Conservation (phyloP, 306 rosid species). For the Acmispon strigosus region DNA sequence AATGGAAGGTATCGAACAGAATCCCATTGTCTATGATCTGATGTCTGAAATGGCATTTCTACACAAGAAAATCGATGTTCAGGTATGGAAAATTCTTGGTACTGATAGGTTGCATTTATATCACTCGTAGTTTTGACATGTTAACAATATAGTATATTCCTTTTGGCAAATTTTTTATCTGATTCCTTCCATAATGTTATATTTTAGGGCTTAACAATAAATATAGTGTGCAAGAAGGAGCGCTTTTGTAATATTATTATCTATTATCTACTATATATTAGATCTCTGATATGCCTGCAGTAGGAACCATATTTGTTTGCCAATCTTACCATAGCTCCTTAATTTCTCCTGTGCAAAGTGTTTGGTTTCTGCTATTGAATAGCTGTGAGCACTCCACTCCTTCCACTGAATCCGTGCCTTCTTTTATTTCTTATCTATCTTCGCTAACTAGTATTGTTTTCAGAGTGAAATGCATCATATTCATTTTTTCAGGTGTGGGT, state of each 20-base stretch:
- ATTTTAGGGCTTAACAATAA: background rate
- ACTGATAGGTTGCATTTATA: slow-evolving; percentile 4
- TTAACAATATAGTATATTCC: background rate
- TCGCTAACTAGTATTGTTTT: background rate
- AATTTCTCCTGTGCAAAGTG: background rate
- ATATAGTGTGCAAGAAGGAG: background rate
- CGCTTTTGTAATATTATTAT: background rate
- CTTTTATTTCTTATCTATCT: background rate
- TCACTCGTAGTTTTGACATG: background rate
- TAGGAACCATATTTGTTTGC: background rate
- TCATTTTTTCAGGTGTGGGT: slow-evolving; percentile 62
- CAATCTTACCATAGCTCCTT: background rate
- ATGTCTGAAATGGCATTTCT: slow-evolving; percentile 93
- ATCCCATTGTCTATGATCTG: slow-evolving; percentile 79
- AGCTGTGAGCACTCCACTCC: background rate
- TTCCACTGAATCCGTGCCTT: background rate
- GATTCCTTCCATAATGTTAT: background rate
- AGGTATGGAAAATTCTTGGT: slow-evolving; percentile 43
- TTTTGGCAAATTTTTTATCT: background rate
- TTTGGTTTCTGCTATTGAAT: slow-evolving; percentile 6
- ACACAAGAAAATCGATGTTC: slow-evolving; percentile 52
- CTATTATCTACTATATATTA: background rate
- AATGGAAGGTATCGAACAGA: slow-evolving; percentile 95
- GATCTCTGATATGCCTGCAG: background rate
- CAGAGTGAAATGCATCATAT: background rate